A percentile compares a stretch with the other conserved stretches of the same genome.
These are phyloP conservation scores for Elsinoe necatrix DNA, from an alignment of 2,329 filamentous ascomycete species.

Conservation along the genomic window DNA sequence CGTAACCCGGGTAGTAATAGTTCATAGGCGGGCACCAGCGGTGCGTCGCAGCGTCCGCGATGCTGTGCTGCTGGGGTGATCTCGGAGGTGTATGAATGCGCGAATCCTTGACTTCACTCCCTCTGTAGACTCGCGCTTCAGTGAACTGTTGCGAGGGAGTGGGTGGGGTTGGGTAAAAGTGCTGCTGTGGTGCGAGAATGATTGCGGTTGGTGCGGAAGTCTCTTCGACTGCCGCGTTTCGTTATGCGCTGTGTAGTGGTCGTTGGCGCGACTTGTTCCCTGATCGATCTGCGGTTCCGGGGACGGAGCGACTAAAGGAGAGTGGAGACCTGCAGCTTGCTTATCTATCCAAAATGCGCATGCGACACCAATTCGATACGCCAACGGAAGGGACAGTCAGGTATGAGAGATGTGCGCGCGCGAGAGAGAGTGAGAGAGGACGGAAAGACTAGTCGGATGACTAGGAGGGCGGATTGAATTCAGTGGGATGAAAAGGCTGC, in stretches of 20 bases:
- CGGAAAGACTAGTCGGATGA: background rate
- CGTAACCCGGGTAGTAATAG: slow-evolving; percentile 16
- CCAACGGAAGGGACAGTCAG: background rate
- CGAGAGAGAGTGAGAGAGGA: background rate
- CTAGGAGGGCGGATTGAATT: background rate
- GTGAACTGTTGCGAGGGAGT: slow-evolving; percentile 15
- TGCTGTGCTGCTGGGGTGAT: slow-evolving; percentile 14
- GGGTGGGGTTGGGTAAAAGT: slow-evolving; percentile 15
- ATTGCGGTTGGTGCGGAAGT: slow-evolving; percentile 16
- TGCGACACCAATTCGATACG: slow-evolving; percentile 4
- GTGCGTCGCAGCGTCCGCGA: slow-evolving; percentile 15
- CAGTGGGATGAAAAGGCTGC: slow-evolving; percentile 8
- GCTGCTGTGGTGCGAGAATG: slow-evolving; percentile 16
- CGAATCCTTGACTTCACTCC: slow-evolving; percentile 14
- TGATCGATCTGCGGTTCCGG: background rate
- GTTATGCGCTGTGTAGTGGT: background rate
- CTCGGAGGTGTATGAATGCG: slow-evolving; percentile 14
- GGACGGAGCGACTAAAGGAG: slow-evolving; percentile 4
- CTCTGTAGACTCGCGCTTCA: slow-evolving; percentile 13
- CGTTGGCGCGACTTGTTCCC: background rate
- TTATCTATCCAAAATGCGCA: background rate
- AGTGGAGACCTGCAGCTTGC: background rate
- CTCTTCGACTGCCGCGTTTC: slow-evolving; percentile 9
- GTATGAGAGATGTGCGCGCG: background rate
- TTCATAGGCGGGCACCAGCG: slow-evolving; percentile 16